Percentiles rank a stretch among this genome's conserved stretches.
These are phyloP conservation scores for Panaeolus papilionaceus DNA, from an alignment of 768 basidiomycete species.

Conservation along the genomic window DNA sequence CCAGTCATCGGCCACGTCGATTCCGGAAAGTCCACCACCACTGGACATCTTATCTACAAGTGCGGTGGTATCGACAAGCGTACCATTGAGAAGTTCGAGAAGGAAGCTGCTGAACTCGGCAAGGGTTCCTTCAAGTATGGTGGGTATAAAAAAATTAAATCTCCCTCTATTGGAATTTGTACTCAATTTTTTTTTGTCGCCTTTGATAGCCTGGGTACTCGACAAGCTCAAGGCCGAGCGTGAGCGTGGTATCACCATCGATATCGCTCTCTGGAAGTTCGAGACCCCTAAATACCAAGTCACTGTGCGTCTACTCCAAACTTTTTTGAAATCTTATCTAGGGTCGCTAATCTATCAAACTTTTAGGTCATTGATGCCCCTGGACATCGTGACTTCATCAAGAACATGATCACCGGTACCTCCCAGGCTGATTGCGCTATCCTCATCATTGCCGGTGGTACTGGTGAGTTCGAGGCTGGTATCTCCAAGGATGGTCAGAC, in stretches of 20 bases:
- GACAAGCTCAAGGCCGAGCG: constrained; percentile 99
- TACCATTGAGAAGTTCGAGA: constrained; percentile 99
- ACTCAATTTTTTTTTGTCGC: constrained; percentile 30
- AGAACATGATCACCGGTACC: constrained; percentile 99
- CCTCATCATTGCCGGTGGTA: constrained; percentile 99
- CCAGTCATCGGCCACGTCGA: constrained; percentile 99
- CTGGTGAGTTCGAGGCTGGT: constrained; percentile 99
- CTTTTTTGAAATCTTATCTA: constrained; percentile 22
- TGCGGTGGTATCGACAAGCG: constrained; percentile 99
- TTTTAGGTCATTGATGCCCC: constrained; percentile 97
- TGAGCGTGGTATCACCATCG: constrained; percentile 99
- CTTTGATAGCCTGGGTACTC: constrained; percentile 89
- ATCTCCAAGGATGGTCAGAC: constrained; percentile 99
- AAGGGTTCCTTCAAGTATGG: constrained; percentile 99
- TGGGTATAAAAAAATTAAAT: constrained; percentile 43
- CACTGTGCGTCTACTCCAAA: constrained; percentile 60
- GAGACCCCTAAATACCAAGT: constrained; percentile 98
- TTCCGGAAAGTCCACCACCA: constrained; percentile 99
- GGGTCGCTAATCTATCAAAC: constrained; percentile 26
- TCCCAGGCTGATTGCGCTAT: constrained; percentile 99
- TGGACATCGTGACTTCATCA: constrained; percentile 99
- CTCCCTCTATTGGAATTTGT: constrained; percentile 23
- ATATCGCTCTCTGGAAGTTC: constrained; percentile 99
- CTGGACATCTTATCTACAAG: constrained; percentile 99
- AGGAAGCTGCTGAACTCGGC: constrained; percentile 99